Percentiles rank a stretch among this genome's conserved stretches.
phyloP scores from a whole-genome alignment of 352 stramenopile species.

The Pythium aphanidermatum region DNA sequence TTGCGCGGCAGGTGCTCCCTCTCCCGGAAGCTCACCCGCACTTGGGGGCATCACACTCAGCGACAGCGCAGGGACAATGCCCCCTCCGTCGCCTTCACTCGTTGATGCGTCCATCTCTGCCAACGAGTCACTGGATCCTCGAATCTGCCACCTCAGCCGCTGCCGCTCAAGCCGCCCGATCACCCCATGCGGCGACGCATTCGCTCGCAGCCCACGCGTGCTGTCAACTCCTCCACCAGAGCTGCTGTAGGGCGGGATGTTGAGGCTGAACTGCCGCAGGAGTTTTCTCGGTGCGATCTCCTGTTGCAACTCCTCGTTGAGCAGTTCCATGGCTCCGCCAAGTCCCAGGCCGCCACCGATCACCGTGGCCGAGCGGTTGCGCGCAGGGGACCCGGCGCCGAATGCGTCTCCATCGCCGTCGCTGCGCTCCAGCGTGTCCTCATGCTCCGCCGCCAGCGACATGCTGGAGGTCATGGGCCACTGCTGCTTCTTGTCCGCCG shows the following conservation, averaged over 20 bases:
- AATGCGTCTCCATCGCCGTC: no score
- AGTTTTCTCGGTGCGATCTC: slow-evolving; percentile 65
- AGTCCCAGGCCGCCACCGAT: no score
- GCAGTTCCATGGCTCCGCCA: slow-evolving; percentile 29
- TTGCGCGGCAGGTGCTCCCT: not conserved
- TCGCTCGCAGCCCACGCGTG: slow-evolving; percentile 12
- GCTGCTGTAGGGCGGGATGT: slow-evolving; percentile 37
- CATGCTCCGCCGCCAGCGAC: no score
- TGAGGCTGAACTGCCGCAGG: slow-evolving; percentile 74
- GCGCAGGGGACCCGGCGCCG: no score
- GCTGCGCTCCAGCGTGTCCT: no score
- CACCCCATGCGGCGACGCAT: slow-evolving; percentile 36
- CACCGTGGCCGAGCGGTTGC: not conserved
- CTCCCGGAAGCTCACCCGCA: not conserved
- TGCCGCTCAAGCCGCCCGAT: slow-evolving; percentile 54
- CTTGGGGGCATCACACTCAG: not conserved
- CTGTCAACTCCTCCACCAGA: slow-evolving; percentile 9
- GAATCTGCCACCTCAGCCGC: slow-evolving; percentile 41
- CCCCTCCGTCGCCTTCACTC: not conserved
- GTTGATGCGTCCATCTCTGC: slow-evolving; percentile 10
- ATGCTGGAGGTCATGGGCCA: no score
- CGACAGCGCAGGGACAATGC: not conserved
- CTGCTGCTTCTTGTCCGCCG: no score
- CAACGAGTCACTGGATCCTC: slow-evolving; percentile 15
- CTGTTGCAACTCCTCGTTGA: slow-evolving; percentile 60